phyloP scores from a whole-genome alignment of 2,329 filamentous ascomycete genomes.

The Nigrograna mackinnonii region DNA sequence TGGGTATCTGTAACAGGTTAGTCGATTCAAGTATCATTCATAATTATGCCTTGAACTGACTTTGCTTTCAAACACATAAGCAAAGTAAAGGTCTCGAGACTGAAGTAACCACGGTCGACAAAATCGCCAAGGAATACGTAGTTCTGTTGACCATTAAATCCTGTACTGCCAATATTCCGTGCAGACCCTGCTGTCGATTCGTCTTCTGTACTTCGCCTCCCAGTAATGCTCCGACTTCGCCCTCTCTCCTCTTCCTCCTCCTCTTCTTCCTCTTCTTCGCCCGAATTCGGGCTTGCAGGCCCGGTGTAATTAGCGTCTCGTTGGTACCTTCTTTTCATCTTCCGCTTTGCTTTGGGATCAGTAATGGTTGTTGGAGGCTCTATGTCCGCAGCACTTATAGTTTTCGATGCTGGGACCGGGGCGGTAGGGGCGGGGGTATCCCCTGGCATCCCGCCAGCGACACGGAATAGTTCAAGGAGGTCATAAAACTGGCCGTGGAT shows the following conservation, averaged over 20 bases:
- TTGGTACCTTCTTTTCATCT: constrained; percentile 67
- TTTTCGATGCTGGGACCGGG: constrained; percentile 67
- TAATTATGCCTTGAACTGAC: constrained; percentile 49
- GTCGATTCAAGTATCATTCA: background rate
- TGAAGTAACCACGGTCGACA: constrained; percentile 73
- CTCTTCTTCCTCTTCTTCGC: constrained; percentile 53
- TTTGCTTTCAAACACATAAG: constrained; percentile 74
- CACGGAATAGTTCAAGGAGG: constrained; percentile 92
- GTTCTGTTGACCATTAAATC: constrained; percentile 65
- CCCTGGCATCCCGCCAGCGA: constrained; percentile 94
- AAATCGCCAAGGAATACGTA: constrained; percentile 75
- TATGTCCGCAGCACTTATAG: constrained; percentile 89
- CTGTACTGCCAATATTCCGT: constrained; percentile 40
- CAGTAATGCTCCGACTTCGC: constrained; percentile 47
- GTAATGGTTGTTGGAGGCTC: constrained; percentile 89
- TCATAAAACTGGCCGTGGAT: constrained; percentile 99
- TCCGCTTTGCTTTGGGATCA: constrained; percentile 83
- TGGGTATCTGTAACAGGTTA: constrained; percentile 52
- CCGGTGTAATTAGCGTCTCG: constrained; percentile 58
- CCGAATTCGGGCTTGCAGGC: constrained; percentile 51
- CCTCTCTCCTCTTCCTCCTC: constrained; percentile 54
- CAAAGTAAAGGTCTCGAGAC: constrained; percentile 71
- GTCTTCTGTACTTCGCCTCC: constrained; percentile 43
- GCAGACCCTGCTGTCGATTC: constrained; percentile 44
- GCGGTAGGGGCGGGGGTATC: constrained; percentile 67